These are phyloP conservation scores for Penicillium glabrum DNA, from an alignment of 2,329 filamentous ascomycete species.

Conservation along the genomic window DNA sequence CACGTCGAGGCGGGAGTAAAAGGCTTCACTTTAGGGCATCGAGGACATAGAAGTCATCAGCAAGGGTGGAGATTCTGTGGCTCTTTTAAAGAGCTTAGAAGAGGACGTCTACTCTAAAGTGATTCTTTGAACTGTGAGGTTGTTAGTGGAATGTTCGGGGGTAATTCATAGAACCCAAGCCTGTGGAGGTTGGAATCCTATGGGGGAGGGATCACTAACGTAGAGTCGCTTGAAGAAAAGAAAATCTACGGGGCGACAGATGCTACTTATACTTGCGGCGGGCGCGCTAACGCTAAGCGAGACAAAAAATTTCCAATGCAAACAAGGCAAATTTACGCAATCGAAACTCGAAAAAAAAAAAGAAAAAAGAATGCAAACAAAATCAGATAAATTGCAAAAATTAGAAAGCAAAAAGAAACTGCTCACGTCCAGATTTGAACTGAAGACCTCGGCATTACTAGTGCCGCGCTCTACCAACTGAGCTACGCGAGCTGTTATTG, in stretches of 20 bases:
- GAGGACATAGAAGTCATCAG: conserved; percentile 87
- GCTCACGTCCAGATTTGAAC: not conserved
- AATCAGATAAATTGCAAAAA: not conserved
- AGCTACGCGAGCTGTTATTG: not conserved
- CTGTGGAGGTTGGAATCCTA: conserved; percentile 14
- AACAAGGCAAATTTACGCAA: not conserved
- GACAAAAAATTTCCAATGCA: not conserved
- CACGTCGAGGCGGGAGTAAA: conserved; percentile 50
- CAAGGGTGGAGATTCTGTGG: conserved; percentile 90
- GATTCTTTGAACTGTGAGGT: conserved; percentile 66
- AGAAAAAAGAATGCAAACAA: not conserved
- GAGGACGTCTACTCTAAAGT: conserved; percentile 96
- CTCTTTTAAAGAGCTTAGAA: conserved; percentile 91
- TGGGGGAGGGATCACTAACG: conserved; percentile 33
- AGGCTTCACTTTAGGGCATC: conserved; percentile 83
- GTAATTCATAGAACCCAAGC: conserved; percentile 1
- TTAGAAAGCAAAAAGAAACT: not conserved
- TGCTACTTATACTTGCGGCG: conserved; percentile 28
- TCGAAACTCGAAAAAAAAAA: not conserved
- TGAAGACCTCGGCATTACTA: not conserved
- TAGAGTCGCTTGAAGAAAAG: conserved; percentile 46
- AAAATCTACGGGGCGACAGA: conserved; percentile 22
- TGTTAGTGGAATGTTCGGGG: conserved; percentile 14
- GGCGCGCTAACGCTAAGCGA: conserved; percentile 31
- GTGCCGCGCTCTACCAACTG: not conserved